Evolutionary conservation across 1,139 yeast species (phyloP), one percentile per base, ranked within the genome.

Genomic region (Hyphopichia burtonii): DNA sequence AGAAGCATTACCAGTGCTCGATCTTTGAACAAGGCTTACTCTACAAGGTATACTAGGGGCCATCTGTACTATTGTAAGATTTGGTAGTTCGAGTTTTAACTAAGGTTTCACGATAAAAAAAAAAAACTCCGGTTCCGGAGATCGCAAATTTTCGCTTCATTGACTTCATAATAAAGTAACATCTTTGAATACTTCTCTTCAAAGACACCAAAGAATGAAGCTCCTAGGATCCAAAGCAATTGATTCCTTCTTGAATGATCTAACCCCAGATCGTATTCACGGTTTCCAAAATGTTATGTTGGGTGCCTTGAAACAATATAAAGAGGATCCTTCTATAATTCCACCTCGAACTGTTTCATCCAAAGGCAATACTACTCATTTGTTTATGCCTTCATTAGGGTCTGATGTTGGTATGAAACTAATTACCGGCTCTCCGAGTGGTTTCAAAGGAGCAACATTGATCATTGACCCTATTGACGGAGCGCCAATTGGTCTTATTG

Each of bases 331-430:
- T 15, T 30, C 7, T n/a, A 56, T 61, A n/a, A 62, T 67, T 4
- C 76, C 76, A 4, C 70, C 68, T 2, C 49, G 76, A 41, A 63
- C 58, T 3, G 66, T 61, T 3, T 56, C 71, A 12, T 62, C 56
- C 41, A 63, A 65, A 16, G 48, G 51, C 2, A 44, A 46, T 1
- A 55, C 61, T 3, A 66, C 75, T 1, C 86, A 82, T 55, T 54
- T 83, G 31, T 82, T 80, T 58, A 83, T 83, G 89, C 86, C 87
- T 4, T 74, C 82, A 25, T 66, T 76, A 10, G 77, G 83, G 63
- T 59, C 74, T 58, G 52, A 73, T 58, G 58, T 64, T 43, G 68
- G 82, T 40, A 48, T 73, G 42, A 71, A 76, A 57, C 71, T 76
- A 0, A 61, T 79, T 20, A 70, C 80, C 16, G 83, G 83, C 0